Conservation (phyloP, 345 rosid species). For the Dimocarpus longan region DNA sequence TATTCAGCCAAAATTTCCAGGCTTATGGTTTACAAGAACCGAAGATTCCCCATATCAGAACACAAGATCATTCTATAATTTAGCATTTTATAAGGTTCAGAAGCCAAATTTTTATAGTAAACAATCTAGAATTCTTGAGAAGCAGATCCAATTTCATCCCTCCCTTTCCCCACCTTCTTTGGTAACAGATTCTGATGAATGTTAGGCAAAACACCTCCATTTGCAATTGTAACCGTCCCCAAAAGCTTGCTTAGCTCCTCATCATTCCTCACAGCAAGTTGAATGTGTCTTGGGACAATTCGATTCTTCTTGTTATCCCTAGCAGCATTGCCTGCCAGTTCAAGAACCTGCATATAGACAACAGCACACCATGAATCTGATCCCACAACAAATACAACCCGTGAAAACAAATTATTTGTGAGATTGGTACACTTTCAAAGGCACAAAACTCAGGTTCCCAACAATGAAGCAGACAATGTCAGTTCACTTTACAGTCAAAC, state of each 20-base stretch:
- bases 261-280: conserved; percentile 78
- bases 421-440: background rate
- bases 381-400: background rate
- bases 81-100: background rate
- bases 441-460: background rate
- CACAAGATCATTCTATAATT: background rate
- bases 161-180: conserved; percentile 55
- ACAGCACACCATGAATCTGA: background rate
- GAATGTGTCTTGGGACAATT: conserved; percentile 74
- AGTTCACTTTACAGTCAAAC: background rate
- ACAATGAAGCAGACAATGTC: background rate
- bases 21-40: background rate
- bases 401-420: background rate
- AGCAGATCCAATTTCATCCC: conserved; percentile 65
- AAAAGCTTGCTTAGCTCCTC: conserved; percentile 67
- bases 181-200: conserved; percentile 62
- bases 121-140: conserved; percentile 58
- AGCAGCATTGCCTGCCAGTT: conserved; percentile 78
- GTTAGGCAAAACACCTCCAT: conserved; percentile 72
- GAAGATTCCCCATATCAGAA: background rate
- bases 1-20: background rate
- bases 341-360: conserved; percentile 47
- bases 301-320: conserved; percentile 81
- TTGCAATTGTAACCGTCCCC: conserved; percentile 74
- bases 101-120: background rate